Percentiles rank a stretch among this genome's conserved stretches.
Conservation (phyloP, 2,329 filamentous ascomycete species). For the Diaporthe australafricana region DNA sequence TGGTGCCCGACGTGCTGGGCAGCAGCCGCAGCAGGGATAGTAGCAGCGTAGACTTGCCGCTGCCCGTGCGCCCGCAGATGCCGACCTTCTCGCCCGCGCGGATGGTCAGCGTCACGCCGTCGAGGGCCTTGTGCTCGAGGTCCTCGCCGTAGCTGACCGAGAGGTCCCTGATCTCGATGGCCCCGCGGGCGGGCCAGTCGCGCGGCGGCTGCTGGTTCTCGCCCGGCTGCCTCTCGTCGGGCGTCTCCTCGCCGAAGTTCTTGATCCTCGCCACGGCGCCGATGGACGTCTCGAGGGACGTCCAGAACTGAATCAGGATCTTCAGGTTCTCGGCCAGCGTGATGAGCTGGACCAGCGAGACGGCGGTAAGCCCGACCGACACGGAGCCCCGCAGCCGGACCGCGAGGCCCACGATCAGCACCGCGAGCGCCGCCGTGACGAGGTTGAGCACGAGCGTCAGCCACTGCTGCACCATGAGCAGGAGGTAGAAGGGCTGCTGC, state of each 20-base stretch:
- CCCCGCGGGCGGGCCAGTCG: slow-evolving; percentile 49
- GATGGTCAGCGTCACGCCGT: slow-evolving; percentile 44
- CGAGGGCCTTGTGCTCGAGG: slow-evolving; percentile 40
- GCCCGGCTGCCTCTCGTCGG: slow-evolving; percentile 43
- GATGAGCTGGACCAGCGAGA: slow-evolving; percentile 43
- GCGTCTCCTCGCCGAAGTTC: slow-evolving; percentile 43
- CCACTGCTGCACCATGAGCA: slow-evolving; percentile 49
- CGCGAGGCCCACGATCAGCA: slow-evolving; percentile 46
- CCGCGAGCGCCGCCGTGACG: slow-evolving; percentile 46
- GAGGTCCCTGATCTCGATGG: slow-evolving; percentile 47
- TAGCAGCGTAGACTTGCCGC: slow-evolving; percentile 46
- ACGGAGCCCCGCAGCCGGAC: slow-evolving; percentile 45
- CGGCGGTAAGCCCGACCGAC: slow-evolving; percentile 45
- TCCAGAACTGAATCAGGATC: slow-evolving; percentile 45
- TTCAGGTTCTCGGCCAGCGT: slow-evolving; percentile 40
- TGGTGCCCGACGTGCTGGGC: slow-evolving; percentile 54
- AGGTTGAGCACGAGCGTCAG: slow-evolving; percentile 49
- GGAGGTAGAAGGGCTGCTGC: slow-evolving; percentile 49
- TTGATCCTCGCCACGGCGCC: slow-evolving; percentile 47
- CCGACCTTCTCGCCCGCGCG: slow-evolving; percentile 47
- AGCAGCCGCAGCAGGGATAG: slow-evolving; percentile 60
- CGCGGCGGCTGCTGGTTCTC: slow-evolving; percentile 40
- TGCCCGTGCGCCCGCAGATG: slow-evolving; percentile 51
- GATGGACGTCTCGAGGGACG: slow-evolving; percentile 47
- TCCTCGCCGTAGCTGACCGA: slow-evolving; percentile 44